These are phyloP conservation scores for Forsythia suspensa DNA, from an alignment of 257 asterid species.

Conservation along the genomic window DNA sequence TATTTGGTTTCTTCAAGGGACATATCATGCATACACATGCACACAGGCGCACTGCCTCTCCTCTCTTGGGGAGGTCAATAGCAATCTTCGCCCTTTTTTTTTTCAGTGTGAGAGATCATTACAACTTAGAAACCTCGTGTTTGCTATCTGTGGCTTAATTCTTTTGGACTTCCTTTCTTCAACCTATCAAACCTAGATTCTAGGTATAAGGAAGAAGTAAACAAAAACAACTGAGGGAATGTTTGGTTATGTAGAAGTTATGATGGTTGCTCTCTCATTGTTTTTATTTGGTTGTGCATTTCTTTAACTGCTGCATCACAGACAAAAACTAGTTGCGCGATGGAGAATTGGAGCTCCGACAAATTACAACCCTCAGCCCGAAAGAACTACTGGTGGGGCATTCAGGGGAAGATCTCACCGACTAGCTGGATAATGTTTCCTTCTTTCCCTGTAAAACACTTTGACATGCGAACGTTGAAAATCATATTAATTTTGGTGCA, in stretches of 20 bases:
- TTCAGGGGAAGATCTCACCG: constrained; percentile 92
- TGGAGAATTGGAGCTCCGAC: constrained; percentile 73
- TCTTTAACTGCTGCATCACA: constrained; percentile 47
- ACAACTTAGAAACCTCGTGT: neutral
- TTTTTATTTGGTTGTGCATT: constrained; percentile 25
- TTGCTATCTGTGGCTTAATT: neutral
- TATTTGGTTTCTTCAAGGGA: constrained; percentile 9
- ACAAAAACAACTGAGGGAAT: neutral
- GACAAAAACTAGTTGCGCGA: constrained; percentile 63
- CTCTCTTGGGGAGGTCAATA: neutral
- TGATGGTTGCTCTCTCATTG: neutral
- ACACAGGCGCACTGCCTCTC: neutral
- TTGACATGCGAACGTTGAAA: neutral
- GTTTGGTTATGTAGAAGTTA: too few relatives aligned
- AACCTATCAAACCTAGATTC: neutral
- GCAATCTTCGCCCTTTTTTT: neutral
- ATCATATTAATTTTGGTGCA: neutral
- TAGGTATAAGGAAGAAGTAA: neutral
- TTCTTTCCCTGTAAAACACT: neutral
- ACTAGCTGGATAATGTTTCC: constrained; percentile 46
- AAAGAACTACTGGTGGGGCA: constrained; percentile 51
- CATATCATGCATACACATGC: neutral
- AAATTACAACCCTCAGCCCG: constrained; percentile 38
- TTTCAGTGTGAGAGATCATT: constrained; percentile 17
- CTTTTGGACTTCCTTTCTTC: neutral